These are phyloP conservation scores for Cladosporium sp. DNA, from an alignment of 2,329 filamentous ascomycete genomes.

Conservation along the genomic window DNA sequence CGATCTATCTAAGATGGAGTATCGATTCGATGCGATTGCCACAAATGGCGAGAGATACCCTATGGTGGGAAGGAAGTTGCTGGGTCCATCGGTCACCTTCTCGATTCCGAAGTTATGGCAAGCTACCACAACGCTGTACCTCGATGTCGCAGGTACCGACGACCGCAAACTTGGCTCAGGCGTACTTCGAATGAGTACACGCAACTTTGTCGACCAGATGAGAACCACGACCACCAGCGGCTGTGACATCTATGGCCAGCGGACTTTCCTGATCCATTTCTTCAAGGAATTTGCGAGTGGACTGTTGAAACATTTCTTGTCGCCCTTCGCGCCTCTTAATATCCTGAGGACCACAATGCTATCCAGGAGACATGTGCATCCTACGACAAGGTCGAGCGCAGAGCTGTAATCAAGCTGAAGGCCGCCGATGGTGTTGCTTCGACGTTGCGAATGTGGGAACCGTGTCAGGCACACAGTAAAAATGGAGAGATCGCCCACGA, in stretches of 20 bases:
- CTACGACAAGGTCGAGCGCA: not conserved
- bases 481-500: slow-evolving; percentile 42
- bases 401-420: slow-evolving; percentile 34
- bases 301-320: not conserved
- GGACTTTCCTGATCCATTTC: not conserved
- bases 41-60: not conserved
- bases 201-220: not conserved
- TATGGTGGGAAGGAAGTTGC: slow-evolving; percentile 30
- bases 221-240: not conserved
- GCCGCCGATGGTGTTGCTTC: slow-evolving; percentile 57
- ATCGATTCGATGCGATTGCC: not conserved
- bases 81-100: not conserved
- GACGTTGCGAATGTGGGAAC: slow-evolving; percentile 59
- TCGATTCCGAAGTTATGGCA: slow-evolving; percentile 31
- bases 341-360: not conserved
- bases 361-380: no score
- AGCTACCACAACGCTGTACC: not conserved
- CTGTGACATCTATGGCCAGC: not conserved
- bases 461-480: slow-evolving; percentile 26
- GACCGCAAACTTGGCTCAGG: not conserved
- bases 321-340: not conserved
- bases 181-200: not conserved
- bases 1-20: not conserved
- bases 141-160: not conserved
- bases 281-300: not conserved